These are phyloP conservation scores for Mariannaea sp. DNA, from an alignment of 2,329 filamentous ascomycete genomes.

Conservation along the genomic window DNA sequence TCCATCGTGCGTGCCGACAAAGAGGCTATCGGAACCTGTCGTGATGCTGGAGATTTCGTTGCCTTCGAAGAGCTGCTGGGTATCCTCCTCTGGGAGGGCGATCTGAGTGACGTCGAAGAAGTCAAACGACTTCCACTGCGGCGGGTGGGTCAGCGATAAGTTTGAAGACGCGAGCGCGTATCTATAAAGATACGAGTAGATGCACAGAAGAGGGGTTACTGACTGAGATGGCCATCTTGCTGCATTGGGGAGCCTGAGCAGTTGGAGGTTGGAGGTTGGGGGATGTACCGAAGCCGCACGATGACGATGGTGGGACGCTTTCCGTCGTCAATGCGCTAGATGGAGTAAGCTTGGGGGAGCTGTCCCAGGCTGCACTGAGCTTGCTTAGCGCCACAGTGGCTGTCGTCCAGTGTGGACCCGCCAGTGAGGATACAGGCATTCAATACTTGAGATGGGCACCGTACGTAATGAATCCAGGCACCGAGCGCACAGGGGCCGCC, in stretches of 20 bases:
- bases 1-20: slow-evolving; percentile 85
- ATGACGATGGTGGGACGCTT: slow-evolving; percentile 42
- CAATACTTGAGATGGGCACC: no score
- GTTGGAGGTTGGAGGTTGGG: slow-evolving; percentile 22
- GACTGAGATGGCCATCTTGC: slow-evolving; percentile 45
- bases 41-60: slow-evolving; percentile 82
- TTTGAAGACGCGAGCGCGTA: not conserved
- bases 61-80: slow-evolving; percentile 78
- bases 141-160: slow-evolving; percentile 11
- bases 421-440: not conserved
- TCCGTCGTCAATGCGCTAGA: not conserved
- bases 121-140: slow-evolving; percentile 97
- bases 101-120: slow-evolving; percentile 96
- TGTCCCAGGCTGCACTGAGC: no score
- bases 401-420: slow-evolving; percentile 14
- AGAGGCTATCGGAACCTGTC: slow-evolving; percentile 86
- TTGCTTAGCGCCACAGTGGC: slow-evolving; percentile 37
- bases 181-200: not conserved
- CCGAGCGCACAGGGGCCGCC: no score
- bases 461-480: no score
- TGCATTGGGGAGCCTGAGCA: slow-evolving; percentile 34
- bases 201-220: slow-evolving; percentile 6
- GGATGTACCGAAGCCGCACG: slow-evolving; percentile 31
- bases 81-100: slow-evolving; percentile 78
- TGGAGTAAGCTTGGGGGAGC: slow-evolving; percentile 28